phyloP scores from a whole-genome alignment of 208 protist genomes.

The Pavlovales sp. region DNA sequence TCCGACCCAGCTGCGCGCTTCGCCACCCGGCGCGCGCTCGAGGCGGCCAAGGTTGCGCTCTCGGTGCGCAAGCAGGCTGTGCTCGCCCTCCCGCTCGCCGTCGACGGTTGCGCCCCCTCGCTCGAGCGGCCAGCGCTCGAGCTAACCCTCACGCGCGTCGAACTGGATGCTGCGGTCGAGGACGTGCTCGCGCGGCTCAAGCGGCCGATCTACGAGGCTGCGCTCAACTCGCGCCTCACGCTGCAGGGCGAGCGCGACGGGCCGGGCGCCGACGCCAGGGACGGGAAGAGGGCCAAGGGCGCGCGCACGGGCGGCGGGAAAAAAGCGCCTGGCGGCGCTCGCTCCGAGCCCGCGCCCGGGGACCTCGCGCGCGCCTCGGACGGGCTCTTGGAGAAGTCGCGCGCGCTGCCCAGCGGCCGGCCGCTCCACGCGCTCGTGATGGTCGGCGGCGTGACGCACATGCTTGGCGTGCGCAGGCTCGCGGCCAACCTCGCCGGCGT shows the following conservation, averaged over 20 bases:
- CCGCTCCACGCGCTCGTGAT: conserved; percentile 54
- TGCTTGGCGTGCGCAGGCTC: conserved; percentile 46
- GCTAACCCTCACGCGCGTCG: neutral
- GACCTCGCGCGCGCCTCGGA: neutral
- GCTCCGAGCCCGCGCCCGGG: no score
- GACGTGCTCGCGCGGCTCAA: conserved; percentile 11
- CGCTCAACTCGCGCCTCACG: neutral
- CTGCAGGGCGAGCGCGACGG: neutral
- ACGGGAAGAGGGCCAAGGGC: no score
- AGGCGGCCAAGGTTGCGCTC: neutral
- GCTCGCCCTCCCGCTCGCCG: neutral
- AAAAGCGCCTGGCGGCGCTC: no score
- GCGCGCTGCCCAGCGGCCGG: neutral
- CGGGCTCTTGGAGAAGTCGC: neutral
- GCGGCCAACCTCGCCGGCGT: conserved; percentile 46
- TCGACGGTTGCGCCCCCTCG: neutral
- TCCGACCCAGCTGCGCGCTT: neutral
- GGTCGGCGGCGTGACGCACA: conserved; percentile 56
- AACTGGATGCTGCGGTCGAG: neutral
- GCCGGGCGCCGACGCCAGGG: no score
- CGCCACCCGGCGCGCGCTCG: neutral
- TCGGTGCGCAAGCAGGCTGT: neutral
- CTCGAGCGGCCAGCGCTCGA: neutral
- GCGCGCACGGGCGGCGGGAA: no score
- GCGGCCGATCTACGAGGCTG: conserved; percentile 5